Conservation (phyloP, 495 filamentous ascomycete genomes). For the Aspergillus coremiiformis region DNA sequence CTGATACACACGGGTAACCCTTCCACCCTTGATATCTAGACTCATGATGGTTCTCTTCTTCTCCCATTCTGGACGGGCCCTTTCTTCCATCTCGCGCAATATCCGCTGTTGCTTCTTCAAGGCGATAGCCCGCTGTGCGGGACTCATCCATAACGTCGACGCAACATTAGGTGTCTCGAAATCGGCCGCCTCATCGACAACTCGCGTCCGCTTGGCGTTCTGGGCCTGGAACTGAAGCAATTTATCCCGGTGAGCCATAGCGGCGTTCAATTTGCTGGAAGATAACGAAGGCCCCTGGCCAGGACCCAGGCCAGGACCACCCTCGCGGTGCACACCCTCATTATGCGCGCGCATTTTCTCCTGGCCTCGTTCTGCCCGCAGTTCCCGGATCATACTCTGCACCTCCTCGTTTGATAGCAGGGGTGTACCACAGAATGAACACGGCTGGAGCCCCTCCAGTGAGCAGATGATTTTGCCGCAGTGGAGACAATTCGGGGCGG, state of each 20-base stretch:
- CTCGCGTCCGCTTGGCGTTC: slow-evolving; percentile 78
- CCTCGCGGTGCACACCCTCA: slow-evolving; percentile 52
- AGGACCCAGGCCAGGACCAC: slow-evolving; percentile 30
- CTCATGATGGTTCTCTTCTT: slow-evolving; percentile 82
- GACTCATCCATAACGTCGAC: slow-evolving; percentile 78
- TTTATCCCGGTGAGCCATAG: slow-evolving; percentile 69
- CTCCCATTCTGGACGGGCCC: slow-evolving; percentile 84
- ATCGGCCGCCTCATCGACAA: slow-evolving; percentile 89
- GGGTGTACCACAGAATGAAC: slow-evolving; percentile 78
- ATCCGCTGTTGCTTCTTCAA: slow-evolving; percentile 87
- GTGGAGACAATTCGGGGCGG: slow-evolving; percentile 83
- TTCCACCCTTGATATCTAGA: slow-evolving; percentile 72
- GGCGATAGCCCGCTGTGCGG: slow-evolving; percentile 77
- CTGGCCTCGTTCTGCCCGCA: slow-evolving; percentile 77
- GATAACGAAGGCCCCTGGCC: slow-evolving; percentile 41
- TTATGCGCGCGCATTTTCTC: slow-evolving; percentile 80
- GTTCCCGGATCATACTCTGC: slow-evolving; percentile 74
- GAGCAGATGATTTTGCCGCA: slow-evolving; percentile 98
- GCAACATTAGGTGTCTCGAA: slow-evolving; percentile 69
- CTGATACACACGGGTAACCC: slow-evolving; percentile 68
- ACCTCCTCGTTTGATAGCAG: slow-evolving; percentile 66
- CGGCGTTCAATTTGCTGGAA: slow-evolving; percentile 34
- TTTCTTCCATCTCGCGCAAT: slow-evolving; percentile 82
- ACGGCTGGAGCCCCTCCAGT: slow-evolving; percentile 88
- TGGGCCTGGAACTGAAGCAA: slow-evolving; percentile 79